phyloP scores from a whole-genome alignment of 768 basidiomycete genomes.

The Trametopsis cervina region DNA sequence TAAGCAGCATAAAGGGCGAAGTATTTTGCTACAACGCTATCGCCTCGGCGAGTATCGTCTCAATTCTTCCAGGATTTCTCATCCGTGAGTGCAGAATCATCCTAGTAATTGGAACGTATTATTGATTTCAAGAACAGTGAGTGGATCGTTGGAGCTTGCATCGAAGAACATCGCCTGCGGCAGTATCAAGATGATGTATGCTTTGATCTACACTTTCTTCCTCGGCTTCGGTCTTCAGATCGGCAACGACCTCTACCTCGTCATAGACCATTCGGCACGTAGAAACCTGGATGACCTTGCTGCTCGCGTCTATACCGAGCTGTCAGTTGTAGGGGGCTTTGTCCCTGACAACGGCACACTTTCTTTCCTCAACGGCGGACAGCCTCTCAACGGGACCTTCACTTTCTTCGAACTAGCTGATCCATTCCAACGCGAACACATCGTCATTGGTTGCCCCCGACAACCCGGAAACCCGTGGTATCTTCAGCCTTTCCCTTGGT shows the following conservation, averaged over 20 bases:
- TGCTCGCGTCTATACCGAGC: slow-evolving; percentile 38
- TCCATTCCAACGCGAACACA: slow-evolving; percentile 36
- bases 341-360: slow-evolving; percentile 47
- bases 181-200: slow-evolving; percentile 80
- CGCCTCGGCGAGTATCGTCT: slow-evolving; percentile 78
- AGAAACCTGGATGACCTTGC: slow-evolving; percentile 44
- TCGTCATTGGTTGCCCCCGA: slow-evolving; percentile 59
- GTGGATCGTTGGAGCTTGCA: slow-evolving; percentile 73
- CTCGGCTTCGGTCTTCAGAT: slow-evolving; percentile 80
- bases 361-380: slow-evolving; percentile 27
- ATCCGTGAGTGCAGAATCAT: slow-evolving; percentile 42
- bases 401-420: slow-evolving; percentile 48
- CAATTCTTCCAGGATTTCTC: slow-evolving; percentile 82
- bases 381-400: slow-evolving; percentile 53
- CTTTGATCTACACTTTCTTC: slow-evolving; percentile 76
- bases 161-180: slow-evolving; percentile 79
- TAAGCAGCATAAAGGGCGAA: slow-evolving; percentile 67
- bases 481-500: slow-evolving; percentile 70
- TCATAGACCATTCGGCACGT: slow-evolving; percentile 55
- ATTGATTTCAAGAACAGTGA: slow-evolving; percentile 40
- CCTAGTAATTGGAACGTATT: not conserved
- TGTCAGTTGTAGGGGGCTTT: slow-evolving; percentile 58
- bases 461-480: slow-evolving; percentile 63
- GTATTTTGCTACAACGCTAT: slow-evolving; percentile 89
- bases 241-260: slow-evolving; percentile 70